These are phyloP conservation scores for Pseudomassariella vexata DNA, from an alignment of 2,329 filamentous ascomycete genomes.

Conservation along the genomic window DNA sequence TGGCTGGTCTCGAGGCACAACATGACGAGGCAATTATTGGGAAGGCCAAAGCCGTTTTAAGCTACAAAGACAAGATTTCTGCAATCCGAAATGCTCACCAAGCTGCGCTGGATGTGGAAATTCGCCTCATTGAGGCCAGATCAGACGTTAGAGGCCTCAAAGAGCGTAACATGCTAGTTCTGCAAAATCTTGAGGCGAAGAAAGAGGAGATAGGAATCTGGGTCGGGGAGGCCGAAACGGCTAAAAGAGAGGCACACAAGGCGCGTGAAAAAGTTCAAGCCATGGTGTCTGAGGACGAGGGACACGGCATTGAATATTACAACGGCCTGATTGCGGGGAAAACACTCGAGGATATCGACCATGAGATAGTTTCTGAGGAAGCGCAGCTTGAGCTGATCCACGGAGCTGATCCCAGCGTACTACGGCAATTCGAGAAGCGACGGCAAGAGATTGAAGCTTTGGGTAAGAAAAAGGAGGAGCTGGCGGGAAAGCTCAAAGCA, in stretches of 20 bases:
- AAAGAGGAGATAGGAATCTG: conserved; percentile 31
- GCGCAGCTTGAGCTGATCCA: conserved; percentile 76
- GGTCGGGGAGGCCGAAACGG: conserved; percentile 31
- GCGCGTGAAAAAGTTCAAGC: conserved; percentile 32
- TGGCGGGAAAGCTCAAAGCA: conserved; percentile 48
- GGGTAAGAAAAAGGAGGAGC: conserved; percentile 48
- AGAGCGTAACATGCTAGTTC: conserved; percentile 56
- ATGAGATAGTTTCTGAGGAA: conserved; percentile 68
- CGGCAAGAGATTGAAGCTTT: conserved; percentile 63
- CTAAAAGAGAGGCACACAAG: conserved; percentile 25
- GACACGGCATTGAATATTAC: conserved; percentile 33
- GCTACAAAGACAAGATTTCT: conserved; percentile 54
- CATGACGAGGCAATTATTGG: conserved; percentile 50
- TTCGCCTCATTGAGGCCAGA: conserved; percentile 71
- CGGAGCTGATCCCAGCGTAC: conserved; percentile 66
- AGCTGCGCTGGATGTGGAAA: conserved; percentile 60
- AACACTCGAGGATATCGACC: conserved; percentile 58
- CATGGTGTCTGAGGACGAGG: conserved; percentile 32
- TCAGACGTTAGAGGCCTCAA: conserved; percentile 72
- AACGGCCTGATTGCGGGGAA: conserved; percentile 39
- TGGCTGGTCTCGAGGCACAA: conserved; percentile 45
- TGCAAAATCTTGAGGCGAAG: conserved; percentile 42
- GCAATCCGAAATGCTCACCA: conserved; percentile 56
- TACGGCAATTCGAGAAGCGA: conserved; percentile 73
- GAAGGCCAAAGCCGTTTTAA: conserved; percentile 48